Conservation (phyloP, 176 grass and related monocot genomes). For the Alloteropsis semialata region DNA sequence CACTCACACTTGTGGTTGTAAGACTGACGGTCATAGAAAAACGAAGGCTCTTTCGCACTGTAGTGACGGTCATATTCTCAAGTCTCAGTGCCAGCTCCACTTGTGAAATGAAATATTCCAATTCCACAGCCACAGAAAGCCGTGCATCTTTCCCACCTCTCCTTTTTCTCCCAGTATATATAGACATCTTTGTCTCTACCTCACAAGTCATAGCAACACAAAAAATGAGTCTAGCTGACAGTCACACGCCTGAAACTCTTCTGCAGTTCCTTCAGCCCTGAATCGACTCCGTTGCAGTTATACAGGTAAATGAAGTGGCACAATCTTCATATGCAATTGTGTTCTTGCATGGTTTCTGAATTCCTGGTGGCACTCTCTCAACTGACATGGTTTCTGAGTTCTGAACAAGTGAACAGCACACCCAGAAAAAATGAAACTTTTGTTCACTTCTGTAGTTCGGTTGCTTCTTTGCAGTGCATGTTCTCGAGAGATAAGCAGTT, state of each 20-base stretch:
- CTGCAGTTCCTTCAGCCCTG: neutral
- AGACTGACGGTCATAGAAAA: neutral
- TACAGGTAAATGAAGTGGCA: neutral
- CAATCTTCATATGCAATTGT: neutral
- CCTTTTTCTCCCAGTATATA: slow-evolving; percentile 30
- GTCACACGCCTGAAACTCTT: neutral
- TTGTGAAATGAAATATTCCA: slow-evolving; percentile 7
- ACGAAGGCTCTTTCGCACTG: neutral
- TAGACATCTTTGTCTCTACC: neutral
- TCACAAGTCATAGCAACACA: slow-evolving; percentile 1
- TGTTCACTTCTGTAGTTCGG: neutral
- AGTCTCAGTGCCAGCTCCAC: slow-evolving; percentile 10
- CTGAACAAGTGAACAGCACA: neutral
- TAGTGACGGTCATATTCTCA: neutral
- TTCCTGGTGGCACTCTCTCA: neutral
- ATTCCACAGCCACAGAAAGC: slow-evolving; percentile 21
- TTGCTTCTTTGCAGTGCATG: neutral
- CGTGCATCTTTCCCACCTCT: slow-evolving; percentile 3
- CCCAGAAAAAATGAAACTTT: neutral
- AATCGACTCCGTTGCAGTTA: neutral
- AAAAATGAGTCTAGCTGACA: neutral
- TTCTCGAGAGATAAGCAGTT: neutral
- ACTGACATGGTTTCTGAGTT: neutral
- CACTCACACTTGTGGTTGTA: neutral
- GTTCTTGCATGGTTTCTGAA: neutral